Percentiles rank a stretch among this genome's conserved stretches.
Conservation (phyloP, 192 early-diverging fungal genomes). For the Chytriomyces sp. region DNA sequence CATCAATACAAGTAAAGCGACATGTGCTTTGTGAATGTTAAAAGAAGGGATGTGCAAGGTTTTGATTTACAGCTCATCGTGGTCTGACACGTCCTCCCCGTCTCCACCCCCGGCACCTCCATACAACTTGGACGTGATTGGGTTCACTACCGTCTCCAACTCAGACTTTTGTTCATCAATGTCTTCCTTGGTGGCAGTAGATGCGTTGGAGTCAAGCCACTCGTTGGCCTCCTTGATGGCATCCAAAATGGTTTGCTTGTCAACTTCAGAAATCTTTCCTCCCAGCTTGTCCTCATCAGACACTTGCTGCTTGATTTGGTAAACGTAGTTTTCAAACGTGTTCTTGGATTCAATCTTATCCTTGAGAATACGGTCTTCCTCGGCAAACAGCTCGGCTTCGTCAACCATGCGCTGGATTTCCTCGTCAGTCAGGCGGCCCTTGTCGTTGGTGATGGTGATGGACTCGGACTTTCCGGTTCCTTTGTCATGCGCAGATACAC, state of each 20-base stretch:
- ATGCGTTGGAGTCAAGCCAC: constrained; percentile 86
- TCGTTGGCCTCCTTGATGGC: constrained; percentile 77
- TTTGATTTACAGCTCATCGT: constrained; percentile 73
- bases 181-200: constrained; percentile 92
- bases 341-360: constrained; percentile 81
- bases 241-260: constrained; percentile 86
- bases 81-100: constrained; percentile 29
- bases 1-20: too few species aligned
- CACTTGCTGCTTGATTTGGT: constrained; percentile 87
- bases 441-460: constrained; percentile 95
- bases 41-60: too few species aligned
- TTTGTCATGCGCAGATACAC: constrained; percentile 91
- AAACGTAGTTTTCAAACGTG: constrained; percentile 89
- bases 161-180: constrained; percentile 95
- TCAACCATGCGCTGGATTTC: constrained; percentile 94
- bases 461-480: constrained; percentile 87
- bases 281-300: constrained; percentile 83
- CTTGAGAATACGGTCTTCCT: constrained; percentile 87
- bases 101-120: constrained; percentile 57
- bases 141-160: constrained; percentile 92
- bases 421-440: constrained; percentile 83
- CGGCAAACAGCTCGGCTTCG: constrained; percentile 90
- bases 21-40: too few species aligned
- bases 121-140: constrained; percentile 92
- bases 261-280: constrained; percentile 59